Conservation (phyloP, 2,329 filamentous ascomycete genomes). For the Epichloe gansuensis region DNA sequence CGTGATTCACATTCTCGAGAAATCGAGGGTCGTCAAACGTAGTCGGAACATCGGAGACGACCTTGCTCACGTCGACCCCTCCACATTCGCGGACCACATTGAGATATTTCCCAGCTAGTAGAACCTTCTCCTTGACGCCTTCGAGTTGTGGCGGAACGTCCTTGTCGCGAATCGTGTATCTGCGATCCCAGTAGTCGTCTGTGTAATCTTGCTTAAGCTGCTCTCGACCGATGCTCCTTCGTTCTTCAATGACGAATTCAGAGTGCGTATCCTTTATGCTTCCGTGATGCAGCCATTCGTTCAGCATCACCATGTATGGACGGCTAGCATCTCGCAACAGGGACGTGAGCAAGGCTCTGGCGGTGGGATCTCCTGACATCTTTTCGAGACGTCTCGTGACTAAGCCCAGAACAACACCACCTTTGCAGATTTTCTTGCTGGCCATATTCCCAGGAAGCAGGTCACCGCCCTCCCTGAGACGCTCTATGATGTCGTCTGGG, state of each 20-base stretch:
- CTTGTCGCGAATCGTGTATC: conserved; percentile 86
- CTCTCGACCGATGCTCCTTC: conserved; percentile 87
- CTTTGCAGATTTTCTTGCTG: conserved; percentile 87
- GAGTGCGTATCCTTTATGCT: conserved; percentile 87
- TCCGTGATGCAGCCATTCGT: conserved; percentile 95
- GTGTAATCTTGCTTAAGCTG: conserved; percentile 92
- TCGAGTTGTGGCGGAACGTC: conserved; percentile 88
- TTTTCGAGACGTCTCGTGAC: conserved; percentile 74
- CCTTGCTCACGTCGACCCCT: conserved; percentile 85
- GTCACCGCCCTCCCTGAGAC: conserved; percentile 74
- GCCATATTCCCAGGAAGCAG: conserved; percentile 65
- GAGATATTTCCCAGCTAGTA: conserved; percentile 91
- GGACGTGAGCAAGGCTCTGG: conserved; percentile 66
- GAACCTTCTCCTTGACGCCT: conserved; percentile 81
- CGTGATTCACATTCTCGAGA: conserved; percentile 87
- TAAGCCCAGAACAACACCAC: conserved; percentile 83
- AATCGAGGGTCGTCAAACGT: conserved; percentile 89
- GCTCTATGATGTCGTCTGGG: conserved; percentile 85
- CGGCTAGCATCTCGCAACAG: conserved; percentile 77
- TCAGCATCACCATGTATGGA: conserved; percentile 96
- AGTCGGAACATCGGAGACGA: conserved; percentile 73
- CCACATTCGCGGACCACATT: conserved; percentile 97
- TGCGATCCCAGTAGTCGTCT: conserved; percentile 97
- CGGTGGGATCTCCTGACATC: conserved; percentile 88
- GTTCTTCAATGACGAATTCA: conserved; percentile 91